Percentiles rank a stretch among this genome's conserved stretches.
phyloP scores from a whole-genome alignment of 108 stramenopile genomes.

The Cyclostephanos invisitatus region DNA sequence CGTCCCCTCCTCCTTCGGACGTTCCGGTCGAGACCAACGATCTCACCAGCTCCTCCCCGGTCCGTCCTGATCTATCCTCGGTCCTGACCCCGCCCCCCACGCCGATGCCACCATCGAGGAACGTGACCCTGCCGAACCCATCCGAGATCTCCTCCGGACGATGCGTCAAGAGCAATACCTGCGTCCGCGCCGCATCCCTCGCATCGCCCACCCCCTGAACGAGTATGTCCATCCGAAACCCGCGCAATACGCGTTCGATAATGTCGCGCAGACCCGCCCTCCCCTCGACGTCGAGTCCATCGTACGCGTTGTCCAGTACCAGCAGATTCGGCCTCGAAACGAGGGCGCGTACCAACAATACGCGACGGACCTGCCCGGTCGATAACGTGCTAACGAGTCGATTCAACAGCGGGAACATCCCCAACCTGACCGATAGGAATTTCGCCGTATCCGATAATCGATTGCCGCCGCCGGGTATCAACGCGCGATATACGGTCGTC shows the following conservation, averaged over 20 bases:
- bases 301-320: constrained; percentile 82
- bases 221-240: constrained; percentile 73
- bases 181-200: constrained; percentile 58
- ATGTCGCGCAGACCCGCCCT: constrained; percentile 54
- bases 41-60: constrained; percentile 38
- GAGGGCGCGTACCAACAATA: constrained; percentile 67
- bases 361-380: constrained; percentile 84
- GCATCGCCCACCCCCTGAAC: constrained; percentile 65
- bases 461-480: constrained; percentile 47
- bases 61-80: constrained; percentile 31
- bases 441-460: constrained; percentile 65
- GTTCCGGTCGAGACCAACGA: constrained; percentile 20
- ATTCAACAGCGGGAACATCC: constrained; percentile 65
- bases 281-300: constrained; percentile 74
- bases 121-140: constrained; percentile 52
- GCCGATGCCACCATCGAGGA: constrained; percentile 14
- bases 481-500: constrained; percentile 52
- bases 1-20: neutral
- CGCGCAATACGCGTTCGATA: constrained; percentile 57
- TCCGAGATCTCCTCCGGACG: constrained; percentile 72
- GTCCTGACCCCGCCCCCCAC: constrained; percentile 26
- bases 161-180: constrained; percentile 68
- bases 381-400: constrained; percentile 59
- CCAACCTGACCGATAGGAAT: constrained; percentile 71
- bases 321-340: constrained; percentile 57